Percentiles rank a stretch among this genome's conserved stretches.
Evolutionary conservation across 2,329 filamentous ascomycete genomes (phyloP).

Genomic region (Colletotrichum sublineola): DNA sequence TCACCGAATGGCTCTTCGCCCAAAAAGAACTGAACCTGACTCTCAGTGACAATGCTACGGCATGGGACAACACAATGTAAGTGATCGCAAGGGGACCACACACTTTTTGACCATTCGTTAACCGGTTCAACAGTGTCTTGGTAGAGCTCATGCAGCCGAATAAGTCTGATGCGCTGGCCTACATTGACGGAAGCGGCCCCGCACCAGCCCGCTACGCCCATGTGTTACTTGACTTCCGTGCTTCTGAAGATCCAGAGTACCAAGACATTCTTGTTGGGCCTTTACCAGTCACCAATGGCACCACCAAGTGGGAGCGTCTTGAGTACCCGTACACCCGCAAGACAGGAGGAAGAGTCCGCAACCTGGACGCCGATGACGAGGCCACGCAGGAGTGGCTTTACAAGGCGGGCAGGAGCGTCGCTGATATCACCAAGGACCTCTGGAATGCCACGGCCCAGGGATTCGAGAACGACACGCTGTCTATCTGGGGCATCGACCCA

Average conservation of each 20-base stretch:
- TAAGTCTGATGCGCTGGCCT: conserved; percentile 62
- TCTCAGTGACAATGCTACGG: conserved; percentile 48
- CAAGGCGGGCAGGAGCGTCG: conserved; percentile 48
- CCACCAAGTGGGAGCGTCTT: conserved; percentile 54
- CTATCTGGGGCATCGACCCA: conserved; percentile 58
- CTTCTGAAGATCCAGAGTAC: conserved; percentile 54
- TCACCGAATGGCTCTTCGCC: conserved; percentile 56
- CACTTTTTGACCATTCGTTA: neutral
- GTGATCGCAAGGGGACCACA: neutral
- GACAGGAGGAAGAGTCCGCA: conserved; percentile 53
- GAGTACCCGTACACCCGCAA: conserved; percentile 58
- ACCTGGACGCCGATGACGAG: conserved; percentile 55
- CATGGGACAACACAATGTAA: conserved; percentile 55
- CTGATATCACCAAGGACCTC: conserved; percentile 59
- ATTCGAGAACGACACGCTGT: conserved; percentile 57
- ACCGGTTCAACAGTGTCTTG: conserved; percentile 44
- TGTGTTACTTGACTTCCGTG: conserved; percentile 56
- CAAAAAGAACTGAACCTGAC: conserved; percentile 57
- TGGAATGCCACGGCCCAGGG: conserved; percentile 55
- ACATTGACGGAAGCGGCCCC: conserved; percentile 55
- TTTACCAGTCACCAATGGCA: conserved; percentile 58
- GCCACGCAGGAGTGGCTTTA: conserved; percentile 51
- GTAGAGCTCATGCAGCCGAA: conserved; percentile 60
- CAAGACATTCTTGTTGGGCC: conserved; percentile 64
- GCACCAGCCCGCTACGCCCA: conserved; percentile 59